phyloP scores from a whole-genome alignment of 805 yeast genomes.

The Wickerhamiella australiensis region DNA sequence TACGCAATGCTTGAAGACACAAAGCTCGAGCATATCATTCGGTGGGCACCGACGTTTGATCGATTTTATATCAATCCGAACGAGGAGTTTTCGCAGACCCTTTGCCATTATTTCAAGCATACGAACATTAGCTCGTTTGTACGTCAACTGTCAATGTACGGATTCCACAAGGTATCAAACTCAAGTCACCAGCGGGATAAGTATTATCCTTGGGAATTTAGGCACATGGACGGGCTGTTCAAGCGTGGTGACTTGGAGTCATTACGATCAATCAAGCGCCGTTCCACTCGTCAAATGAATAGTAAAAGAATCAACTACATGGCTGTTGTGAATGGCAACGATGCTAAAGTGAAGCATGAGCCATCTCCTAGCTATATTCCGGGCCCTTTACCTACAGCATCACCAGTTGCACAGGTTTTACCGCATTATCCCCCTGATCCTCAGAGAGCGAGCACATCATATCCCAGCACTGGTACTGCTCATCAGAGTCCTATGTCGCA shows the following conservation, averaged over 20 bases:
- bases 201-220: conserved; percentile 63
- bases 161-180: conserved; percentile 58
- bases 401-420: neutral
- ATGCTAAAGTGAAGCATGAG: conserved; percentile 3
- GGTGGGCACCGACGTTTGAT: conserved; percentile 67
- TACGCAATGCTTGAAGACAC: conserved; percentile 80
- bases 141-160: conserved; percentile 91
- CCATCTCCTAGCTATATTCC: neutral
- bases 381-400: neutral
- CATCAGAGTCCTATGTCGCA: neutral
- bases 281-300: conserved; percentile 41
- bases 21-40: conserved; percentile 57
- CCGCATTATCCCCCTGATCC: neutral
- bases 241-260: conserved; percentile 69
- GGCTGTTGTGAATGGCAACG: conserved; percentile 1
- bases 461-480: neutral
- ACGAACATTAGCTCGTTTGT: conserved; percentile 90
- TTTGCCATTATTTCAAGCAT: conserved; percentile 70
- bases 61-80: conserved; percentile 74
- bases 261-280: conserved; percentile 62
- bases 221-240: conserved; percentile 68
- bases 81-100: conserved; percentile 72
- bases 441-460: neutral
- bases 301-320: conserved; percentile 14
- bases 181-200: conserved; percentile 8